Evolutionary conservation across 495 filamentous ascomycete genomes (phyloP), one percentile per base, ranked within the genome.

Genomic region (Penicillium daleae): DNA sequence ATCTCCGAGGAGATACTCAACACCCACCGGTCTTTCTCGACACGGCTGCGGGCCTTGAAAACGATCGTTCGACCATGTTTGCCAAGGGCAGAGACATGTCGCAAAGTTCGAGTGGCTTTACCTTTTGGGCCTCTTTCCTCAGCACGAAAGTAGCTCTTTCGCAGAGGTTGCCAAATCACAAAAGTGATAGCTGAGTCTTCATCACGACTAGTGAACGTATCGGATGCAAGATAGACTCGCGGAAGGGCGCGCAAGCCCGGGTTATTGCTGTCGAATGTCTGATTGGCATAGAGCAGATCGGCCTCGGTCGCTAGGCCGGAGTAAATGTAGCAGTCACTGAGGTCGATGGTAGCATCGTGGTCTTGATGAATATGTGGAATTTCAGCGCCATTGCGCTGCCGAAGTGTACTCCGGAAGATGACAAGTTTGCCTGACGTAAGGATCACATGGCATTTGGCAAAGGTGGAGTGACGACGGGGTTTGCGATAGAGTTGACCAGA

Each of bases 21-120:
- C 32, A 92, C 89, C 89, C 89, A 92, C 44, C 86, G 85, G 76
- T 92, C 89, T 61, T 89, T 86, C 71, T 92, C 89, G 15, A 89
- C 81, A 24, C 89, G 80, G 73, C 84, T 90, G 50, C 89, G 81
- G 29, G 89, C 82, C 71, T 87, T 89, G 66, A 92, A 92, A 15
- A 92, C 89, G 35, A 88, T 84, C 37, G 85, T 87, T 59, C 87
- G 79, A 24, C 89, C 89, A 53, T 84, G 82, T 26, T 81, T 80
- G 5, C 89, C 89, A 54, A 91, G 71, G 29, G 73, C 75, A 9
- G 85, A 82, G 5, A 88, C 86, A 60, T 81, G 78, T 40, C 80
- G 79, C 55, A 83, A 52, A 27, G 73, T 75, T 40, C 75, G 65
- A 46, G 76, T 79, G 7, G 70, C 79, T 63, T 74, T 70, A 3